These are phyloP conservation scores for Epichloe hybrida DNA, from an alignment of 2,329 filamentous ascomycete species.

Conservation along the genomic window DNA sequence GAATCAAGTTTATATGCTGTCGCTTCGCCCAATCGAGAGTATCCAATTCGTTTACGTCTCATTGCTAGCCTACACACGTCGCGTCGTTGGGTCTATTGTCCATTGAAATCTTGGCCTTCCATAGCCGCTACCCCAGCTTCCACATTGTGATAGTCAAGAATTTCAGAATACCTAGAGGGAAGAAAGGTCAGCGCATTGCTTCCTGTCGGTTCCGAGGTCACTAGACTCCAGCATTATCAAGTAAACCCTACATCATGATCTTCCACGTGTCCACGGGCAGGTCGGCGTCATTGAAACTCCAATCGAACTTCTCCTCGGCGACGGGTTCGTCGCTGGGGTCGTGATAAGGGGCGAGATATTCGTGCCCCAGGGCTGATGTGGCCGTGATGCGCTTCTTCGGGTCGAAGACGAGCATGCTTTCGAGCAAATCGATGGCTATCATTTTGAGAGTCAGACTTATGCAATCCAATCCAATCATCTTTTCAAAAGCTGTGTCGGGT, in stretches of 20 bases:
- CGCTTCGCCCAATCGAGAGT: slow-evolving; percentile 1
- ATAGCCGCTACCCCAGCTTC: slow-evolving; percentile 37
- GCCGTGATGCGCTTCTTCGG: slow-evolving; percentile 92
- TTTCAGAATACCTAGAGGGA: slow-evolving; percentile 88
- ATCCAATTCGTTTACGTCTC: slow-evolving; percentile 5
- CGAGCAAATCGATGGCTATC: slow-evolving; percentile 78
- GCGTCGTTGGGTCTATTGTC: slow-evolving; percentile 16
- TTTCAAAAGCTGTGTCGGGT: background rate
- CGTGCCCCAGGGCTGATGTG: slow-evolving; percentile 71
- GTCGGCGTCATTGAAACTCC: slow-evolving; percentile 98
- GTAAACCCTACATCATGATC: slow-evolving; percentile 82
- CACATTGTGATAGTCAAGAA: slow-evolving; percentile 95
- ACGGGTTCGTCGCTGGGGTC: slow-evolving; percentile 93
- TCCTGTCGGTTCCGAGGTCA: background rate
- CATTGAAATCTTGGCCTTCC: slow-evolving; percentile 24
- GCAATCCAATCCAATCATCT: background rate
- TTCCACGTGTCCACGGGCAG: slow-evolving; percentile 99
- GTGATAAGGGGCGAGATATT: slow-evolving; percentile 92
- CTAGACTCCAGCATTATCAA: background rate
- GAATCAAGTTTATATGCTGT: slow-evolving; percentile 4
- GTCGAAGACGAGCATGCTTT: slow-evolving; percentile 96
- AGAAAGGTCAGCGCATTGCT: background rate
- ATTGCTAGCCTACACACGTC: background rate
- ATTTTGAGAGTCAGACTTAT: background rate
- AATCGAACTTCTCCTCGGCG: slow-evolving; percentile 96